phyloP scores from a whole-genome alignment of 2,329 filamentous ascomycete genomes.

The Neofusicoccum sp. region DNA sequence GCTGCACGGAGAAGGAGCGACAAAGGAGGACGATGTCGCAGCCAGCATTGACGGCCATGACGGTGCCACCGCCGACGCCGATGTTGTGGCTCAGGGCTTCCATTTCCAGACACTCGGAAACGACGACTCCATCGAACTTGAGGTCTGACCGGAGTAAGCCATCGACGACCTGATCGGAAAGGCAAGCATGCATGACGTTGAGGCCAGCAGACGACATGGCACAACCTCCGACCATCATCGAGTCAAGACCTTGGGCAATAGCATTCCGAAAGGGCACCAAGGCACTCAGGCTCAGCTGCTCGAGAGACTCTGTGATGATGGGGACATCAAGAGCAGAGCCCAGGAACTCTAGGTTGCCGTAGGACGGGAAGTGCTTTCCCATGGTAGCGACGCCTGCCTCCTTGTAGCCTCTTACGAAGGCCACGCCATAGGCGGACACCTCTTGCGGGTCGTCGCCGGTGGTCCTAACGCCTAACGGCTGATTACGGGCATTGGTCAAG shows the following conservation, averaged over 20 bases:
- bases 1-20: conserved; percentile 82
- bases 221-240: conserved; percentile 94
- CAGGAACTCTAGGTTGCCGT: conserved; percentile 91
- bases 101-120: conserved; percentile 97
- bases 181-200: conserved; percentile 92
- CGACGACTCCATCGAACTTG: conserved; percentile 86
- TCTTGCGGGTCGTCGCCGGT: conserved; percentile 93
- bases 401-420: conserved; percentile 89
- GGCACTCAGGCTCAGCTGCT: conserved; percentile 89
- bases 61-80: conserved; percentile 92
- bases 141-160: conserved; percentile 86
- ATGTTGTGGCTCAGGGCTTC: conserved; percentile 94
- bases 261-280: conserved; percentile 90
- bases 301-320: conserved; percentile 91
- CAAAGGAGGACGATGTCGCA: conserved; percentile 91
- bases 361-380: conserved; percentile 95
- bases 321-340: conserved; percentile 90
- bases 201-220: conserved; percentile 89
- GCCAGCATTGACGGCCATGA: conserved; percentile 96
- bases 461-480: conserved; percentile 86
- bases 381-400: conserved; percentile 87
- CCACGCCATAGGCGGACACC: conserved; percentile 88
- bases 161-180: conserved; percentile 91
- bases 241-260: conserved; percentile 82
- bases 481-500: conserved; percentile 87